Evolutionary conservation across 164 flowering plant genomes (phyloP), one percentile per base, ranked within the genome.

Genomic region (Tetracentron sinense): DNA sequence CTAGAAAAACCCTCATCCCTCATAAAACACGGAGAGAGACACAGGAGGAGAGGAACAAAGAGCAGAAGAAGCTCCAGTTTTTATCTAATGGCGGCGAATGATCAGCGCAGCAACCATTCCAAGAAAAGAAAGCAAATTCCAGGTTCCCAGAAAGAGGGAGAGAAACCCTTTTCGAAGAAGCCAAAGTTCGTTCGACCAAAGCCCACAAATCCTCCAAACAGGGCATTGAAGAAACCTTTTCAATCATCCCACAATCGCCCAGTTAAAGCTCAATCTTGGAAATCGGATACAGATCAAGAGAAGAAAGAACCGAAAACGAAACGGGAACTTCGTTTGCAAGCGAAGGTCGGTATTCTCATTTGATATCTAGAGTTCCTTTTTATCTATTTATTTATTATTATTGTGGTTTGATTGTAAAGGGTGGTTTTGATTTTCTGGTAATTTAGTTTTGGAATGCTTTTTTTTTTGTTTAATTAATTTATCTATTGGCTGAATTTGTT

Each of bases 51-150:
- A n/a, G n/a, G n/a, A n/a, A n/a, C n/a, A n/a, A n/a, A n/a, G n/a
- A 56, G 60, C 1, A 56, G 28, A 8, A 55, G 33, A 56, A 22
- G 57, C 59, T 38, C 21, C 29, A 14, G 55, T 4, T 16, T n/a
- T n/a, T 6, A 66, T 64, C 64, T 76, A 69, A 86, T 89, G 92
- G 89, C 86, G 81, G 75, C 86, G 25, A 83, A 79, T 69, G 70
- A 65, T 16, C 57, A 73, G 20, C 56, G 66, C 26, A 61, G 54
- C 62, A 54, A 42, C 26, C 61, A 60, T 30, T 29, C 69, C 22
- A 78, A 63, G 49, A 89, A 86, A 72, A 77, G 92, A 35, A 86
- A 85, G 69, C 61, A 59, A 31, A 21, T 31, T 21, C 16, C 71
- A 16, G 67, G 26, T 26, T 15, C 57, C 35, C 44, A 68, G 16